Percentiles rank a stretch among this genome's conserved stretches.
phyloP scores from a whole-genome alignment of 2,329 filamentous ascomycete genomes.

The Fonsecaea monophora region DNA sequence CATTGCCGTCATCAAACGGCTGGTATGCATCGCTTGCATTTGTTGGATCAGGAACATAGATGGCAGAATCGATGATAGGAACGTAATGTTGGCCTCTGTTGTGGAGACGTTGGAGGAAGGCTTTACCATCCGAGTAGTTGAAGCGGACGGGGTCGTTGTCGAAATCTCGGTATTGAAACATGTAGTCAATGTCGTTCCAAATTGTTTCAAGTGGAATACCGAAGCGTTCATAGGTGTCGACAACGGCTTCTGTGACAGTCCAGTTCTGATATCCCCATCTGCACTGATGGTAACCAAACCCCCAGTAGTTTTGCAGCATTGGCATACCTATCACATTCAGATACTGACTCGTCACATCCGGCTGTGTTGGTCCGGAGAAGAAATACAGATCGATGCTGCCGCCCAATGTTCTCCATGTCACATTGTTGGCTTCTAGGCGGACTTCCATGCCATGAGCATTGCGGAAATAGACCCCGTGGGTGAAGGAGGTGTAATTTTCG shows the following conservation, averaged over 20 bases:
- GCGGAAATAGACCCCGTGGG: conserved; percentile 78
- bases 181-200: conserved; percentile 58
- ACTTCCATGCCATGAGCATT: conserved; percentile 80
- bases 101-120: conserved; percentile 62
- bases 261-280: conserved; percentile 82
- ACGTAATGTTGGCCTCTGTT: conserved; percentile 64
- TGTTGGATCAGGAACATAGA: conserved; percentile 75
- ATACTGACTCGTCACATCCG: conserved; percentile 73
- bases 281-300: conserved; percentile 82
- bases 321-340: conserved; percentile 73
- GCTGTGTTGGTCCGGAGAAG: conserved; percentile 73
- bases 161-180: conserved; percentile 67
- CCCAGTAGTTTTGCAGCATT: conserved; percentile 81
- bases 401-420: conserved; percentile 77
- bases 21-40: conserved; percentile 69
- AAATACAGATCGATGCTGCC: conserved; percentile 82
- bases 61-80: conserved; percentile 68
- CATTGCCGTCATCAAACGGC: conserved; percentile 59
- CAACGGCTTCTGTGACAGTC: conserved; percentile 63
- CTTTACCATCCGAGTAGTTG: conserved; percentile 55
- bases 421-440: conserved; percentile 65
- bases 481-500: conserved; percentile 61
- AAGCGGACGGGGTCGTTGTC: conserved; percentile 62
- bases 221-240: conserved; percentile 61
- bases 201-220: conserved; percentile 63